Evolutionary conservation across 2,329 filamentous ascomycete species (phyloP), one percentile per base, ranked within the genome.

Genomic region (Aaosphaeria arxii): DNA sequence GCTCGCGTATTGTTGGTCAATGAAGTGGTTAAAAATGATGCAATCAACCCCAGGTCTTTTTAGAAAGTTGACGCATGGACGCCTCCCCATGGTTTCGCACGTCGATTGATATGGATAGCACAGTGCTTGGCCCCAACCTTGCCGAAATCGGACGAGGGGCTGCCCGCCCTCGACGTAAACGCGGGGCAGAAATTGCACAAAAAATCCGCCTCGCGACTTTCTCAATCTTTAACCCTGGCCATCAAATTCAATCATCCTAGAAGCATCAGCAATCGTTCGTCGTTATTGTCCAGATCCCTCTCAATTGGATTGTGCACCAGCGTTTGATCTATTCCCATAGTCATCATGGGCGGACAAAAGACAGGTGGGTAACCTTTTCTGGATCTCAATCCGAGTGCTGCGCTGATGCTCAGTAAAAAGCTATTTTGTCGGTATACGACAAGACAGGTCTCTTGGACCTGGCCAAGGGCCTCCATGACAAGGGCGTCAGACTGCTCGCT

Each of bases 381-480:
- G 7, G 28, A 24, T 30, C 40, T 42, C 13, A 6, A 30, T 47
- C 13, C 9, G n/a, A 7, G 9, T 11, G 7, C 7, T 28, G 7
- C 32, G 13, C n/a, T 30, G n/a, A 36, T 24, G 17, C 17, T 24
- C 38, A 54, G n/a, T 17, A 58, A 35, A 40, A 50, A 76, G 94
- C 94, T 59, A 97, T 99, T 69, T 82, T 99, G 71, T 97, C 92
- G 58, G 94, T 97, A 78, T 97, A 94, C 71, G 90, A 99, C 82
- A 99, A 99, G 85, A 97, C 92, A 48, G 94, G 69, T 49, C 64
- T 70, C 11, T 60, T 70, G 40, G 67, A 70, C 58, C 57, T 70
- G 44, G 67, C 66, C 40, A 70, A 70, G 49, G 67, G 67, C 43
- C 64, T 70, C 42, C 61, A 68, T 44, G 65, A 70, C 55, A 59